These are phyloP conservation scores for Puccinia coronata DNA, from an alignment of 1,284 basidiomycete genomes.

Conservation along the genomic window DNA sequence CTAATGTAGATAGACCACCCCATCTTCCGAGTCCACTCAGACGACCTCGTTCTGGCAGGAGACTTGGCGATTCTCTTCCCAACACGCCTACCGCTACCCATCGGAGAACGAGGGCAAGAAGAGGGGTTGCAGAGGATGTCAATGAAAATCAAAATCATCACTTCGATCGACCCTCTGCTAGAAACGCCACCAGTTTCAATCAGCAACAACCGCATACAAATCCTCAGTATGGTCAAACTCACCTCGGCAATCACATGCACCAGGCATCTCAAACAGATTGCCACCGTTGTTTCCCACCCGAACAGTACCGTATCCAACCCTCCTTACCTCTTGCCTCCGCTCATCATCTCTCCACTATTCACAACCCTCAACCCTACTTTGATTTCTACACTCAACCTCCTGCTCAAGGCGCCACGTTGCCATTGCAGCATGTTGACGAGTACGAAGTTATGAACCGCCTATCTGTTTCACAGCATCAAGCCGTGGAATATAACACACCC, in stretches of 20 bases:
- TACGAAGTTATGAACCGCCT: not conserved
- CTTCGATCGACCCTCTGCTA: not conserved
- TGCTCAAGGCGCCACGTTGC: not conserved
- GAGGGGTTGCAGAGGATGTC: not conserved
- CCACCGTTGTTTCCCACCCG: not conserved
- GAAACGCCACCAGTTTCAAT: not conserved
- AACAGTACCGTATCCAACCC: not conserved
- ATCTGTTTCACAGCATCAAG: not conserved
- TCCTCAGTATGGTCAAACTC: not conserved
- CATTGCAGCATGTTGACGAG: not conserved
- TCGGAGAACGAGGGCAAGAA: not conserved
- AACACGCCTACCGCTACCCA: not conserved
- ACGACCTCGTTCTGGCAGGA: not conserved
- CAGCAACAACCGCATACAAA: not conserved
- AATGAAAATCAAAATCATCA: not conserved
- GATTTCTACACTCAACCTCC: not conserved
- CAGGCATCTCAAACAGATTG: not conserved
- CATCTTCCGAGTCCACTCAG: not conserved
- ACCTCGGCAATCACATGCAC: not conserved
- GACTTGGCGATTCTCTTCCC: not conserved
- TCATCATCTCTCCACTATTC: not conserved
- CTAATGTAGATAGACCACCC: not conserved
- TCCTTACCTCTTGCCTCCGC: not conserved
- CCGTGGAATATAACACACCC: not conserved
- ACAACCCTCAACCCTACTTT: slow-evolving; percentile 6